Evolutionary conservation across 352 stramenopile genomes (phyloP), one percentile per base, ranked within the genome.

Genomic region (Globisporangium viniferum): DNA sequence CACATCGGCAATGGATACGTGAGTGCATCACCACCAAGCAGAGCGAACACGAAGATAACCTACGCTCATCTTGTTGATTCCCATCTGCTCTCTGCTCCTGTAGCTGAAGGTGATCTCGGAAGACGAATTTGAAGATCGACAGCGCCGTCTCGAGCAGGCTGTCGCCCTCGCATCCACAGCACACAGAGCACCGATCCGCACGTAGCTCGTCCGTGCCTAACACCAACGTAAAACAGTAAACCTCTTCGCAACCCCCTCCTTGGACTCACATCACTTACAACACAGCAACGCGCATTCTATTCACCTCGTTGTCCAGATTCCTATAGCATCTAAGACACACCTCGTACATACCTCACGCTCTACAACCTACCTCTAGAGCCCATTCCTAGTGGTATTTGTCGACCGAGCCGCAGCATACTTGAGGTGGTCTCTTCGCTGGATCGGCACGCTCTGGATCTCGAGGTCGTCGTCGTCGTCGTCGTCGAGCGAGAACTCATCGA

Each of bases 401-500:
- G 36, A 15, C 36, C 36, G 0, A 14, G 9, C 36, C 10, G 36
- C 36, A 41, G 36, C 36, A 41, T 41, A 18, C 59, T 64, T 64
- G 24, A 64, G 41, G 5, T 51, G 14, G 18, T 64, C 59, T 54
- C 39, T 31, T 12, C 59, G 59, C 27, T 64, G 59, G 27, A 64
- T 22, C 15, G 41, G 41, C 22, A 46, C 36, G 33, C 46, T 24
- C 41, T 64, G 59, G 18, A 64, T 49, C 27, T 80, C 73, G 48
- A 84, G 77, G 46, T 89, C 83, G 55, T 73, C 71, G 36, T 41
- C 35, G 46, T 78, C 74, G 27, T 70, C 33, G 46, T 68, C 67
- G 39, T 84, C 77, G 8, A 91, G 65, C 0, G 76, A 74, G 68
- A 94, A 94, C 41, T 92, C 86, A 31, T 94, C 88, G 35, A 97